These are phyloP conservation scores for Dioscorea dumetorum DNA, from an alignment of 106 monocot species.

Conservation along the genomic window DNA sequence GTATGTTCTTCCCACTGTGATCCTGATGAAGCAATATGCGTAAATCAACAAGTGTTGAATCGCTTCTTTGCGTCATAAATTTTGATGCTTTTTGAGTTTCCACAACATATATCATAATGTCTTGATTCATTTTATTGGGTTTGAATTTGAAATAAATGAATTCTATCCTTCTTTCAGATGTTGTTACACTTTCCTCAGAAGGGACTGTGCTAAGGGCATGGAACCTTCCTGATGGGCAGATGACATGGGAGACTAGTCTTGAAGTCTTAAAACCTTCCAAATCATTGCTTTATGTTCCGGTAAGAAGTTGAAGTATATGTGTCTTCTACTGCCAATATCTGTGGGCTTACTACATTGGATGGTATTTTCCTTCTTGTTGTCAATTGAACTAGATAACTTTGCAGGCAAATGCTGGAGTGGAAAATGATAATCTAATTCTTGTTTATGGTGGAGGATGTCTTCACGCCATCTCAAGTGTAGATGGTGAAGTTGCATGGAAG, in stretches of 20 bases:
- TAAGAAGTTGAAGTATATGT: slow-evolving; percentile 23
- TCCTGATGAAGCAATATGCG: too few species aligned
- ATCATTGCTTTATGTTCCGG: slow-evolving; percentile 62
- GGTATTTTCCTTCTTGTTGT: too few species aligned
- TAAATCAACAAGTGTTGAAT: background rate
- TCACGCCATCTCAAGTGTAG: slow-evolving; percentile 75
- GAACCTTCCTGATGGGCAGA: slow-evolving; percentile 99
- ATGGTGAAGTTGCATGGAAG: slow-evolving; percentile 82
- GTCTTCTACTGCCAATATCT: background rate
- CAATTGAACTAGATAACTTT: slow-evolving; percentile 7
- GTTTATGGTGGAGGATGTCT: slow-evolving; percentile 63
- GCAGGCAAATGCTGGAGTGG: slow-evolving; percentile 51
- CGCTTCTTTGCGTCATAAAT: background rate
- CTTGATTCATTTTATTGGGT: background rate
- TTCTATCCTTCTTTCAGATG: slow-evolving; percentile 52
- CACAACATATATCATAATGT: background rate
- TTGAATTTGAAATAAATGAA: background rate
- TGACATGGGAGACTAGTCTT: slow-evolving; percentile 86
- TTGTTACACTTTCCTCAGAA: slow-evolving; percentile 81
- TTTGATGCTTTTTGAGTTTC: background rate
- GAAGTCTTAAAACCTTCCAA: slow-evolving; percentile 46
- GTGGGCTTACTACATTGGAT: too few species aligned
- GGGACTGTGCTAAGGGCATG: slow-evolving; percentile 88
- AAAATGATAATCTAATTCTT: slow-evolving; percentile 57
- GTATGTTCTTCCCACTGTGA: too few species aligned